Base-by-base conservation (phyloP, 1,284 basidiomycete genomes). In the Porodaedalea pini region DNA sequence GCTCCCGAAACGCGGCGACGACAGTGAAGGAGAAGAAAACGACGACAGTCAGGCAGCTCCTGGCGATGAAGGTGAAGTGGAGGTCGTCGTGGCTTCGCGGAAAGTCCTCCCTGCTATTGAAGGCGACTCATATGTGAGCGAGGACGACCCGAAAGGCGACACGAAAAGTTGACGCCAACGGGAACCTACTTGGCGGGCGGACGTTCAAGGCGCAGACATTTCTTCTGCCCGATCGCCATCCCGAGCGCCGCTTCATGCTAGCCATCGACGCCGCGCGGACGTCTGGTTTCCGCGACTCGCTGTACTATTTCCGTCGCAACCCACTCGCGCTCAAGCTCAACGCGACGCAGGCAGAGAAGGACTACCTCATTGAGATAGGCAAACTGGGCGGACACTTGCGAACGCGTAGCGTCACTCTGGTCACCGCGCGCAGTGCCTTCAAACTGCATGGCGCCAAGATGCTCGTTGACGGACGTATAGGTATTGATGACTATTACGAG, bases 221-320 rank as follows among this genome's bases (percentile, higher is more conserved):
- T 68, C 76, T 82, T 13, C 84, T 94, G 1, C 87, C 92, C 0
- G 82, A 82, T 51, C 83, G 95, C 56, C 81, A 98, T 68, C 87
- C 92, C 4, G 82, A 92, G 50, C 83, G 90, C 51, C 79, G 86
- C 61, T 99, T 98, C 75, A 92, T 97, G 81, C 88, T 99, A 44
- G 93, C 96, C 10, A 98, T 99, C 62, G 96, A 99, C 67, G 95
- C 94, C 3, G 96, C 96, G 0, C 86, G 96, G 25, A 92, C 92
- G 2, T 94, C 92, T 39, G 97, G 96, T 1, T 98, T 94, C 73
- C 85, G 93, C 56, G 97, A 99, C 72, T 98, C 95, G 7, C 77
- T 98, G 10, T 98, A 97, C 71, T 98, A 98, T 71, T 96, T 98
- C 73, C 88, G 97, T 10, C 82, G 92, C 4, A 96, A 96, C 65